phyloP scores from a whole-genome alignment of 305 asterid genomes.

The Rubia tinctorum region DNA sequence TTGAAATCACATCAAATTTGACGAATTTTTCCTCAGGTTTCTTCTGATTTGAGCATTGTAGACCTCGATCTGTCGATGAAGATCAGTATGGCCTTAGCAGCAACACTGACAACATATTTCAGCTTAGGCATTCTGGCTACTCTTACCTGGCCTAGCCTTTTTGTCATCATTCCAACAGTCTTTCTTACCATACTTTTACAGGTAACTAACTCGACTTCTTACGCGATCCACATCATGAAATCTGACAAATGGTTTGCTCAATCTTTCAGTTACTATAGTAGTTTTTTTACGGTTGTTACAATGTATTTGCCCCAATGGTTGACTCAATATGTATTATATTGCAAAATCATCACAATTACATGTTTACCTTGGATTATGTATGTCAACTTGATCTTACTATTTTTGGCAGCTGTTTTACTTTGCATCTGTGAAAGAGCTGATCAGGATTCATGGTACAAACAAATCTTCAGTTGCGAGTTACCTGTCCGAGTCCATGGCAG shows the following conservation, averaged over 20 bases:
- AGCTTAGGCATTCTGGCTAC: conserved; percentile 66
- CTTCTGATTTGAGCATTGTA: conserved; percentile 76
- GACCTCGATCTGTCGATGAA: conserved; percentile 86
- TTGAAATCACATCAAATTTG: not conserved
- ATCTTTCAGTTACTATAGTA: too few relatives aligned
- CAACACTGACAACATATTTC: conserved; percentile 62
- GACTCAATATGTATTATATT: too few relatives aligned
- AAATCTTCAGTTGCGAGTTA: conserved; percentile 91
- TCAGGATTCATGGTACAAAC: conserved; percentile 94
- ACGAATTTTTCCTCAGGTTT: conserved; percentile 44
- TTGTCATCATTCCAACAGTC: conserved; percentile 76
- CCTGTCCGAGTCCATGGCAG: conserved; percentile 79
- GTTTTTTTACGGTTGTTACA: too few relatives aligned
- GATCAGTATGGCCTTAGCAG: conserved; percentile 68
- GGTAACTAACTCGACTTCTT: conserved; percentile 34
- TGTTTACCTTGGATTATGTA: too few relatives aligned
- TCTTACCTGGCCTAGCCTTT: conserved; percentile 87
- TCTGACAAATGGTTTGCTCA: not conserved
- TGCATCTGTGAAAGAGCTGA: conserved; percentile 79
- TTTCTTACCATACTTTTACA: conserved; percentile 71
- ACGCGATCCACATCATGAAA: not conserved
- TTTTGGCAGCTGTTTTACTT: conserved; percentile 63
- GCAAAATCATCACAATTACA: too few relatives aligned
- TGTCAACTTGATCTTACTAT: not conserved
- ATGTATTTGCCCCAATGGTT: not conserved